Base-by-base conservation (phyloP, 805 yeast species). In the Danielozyma ontarioensis region DNA sequence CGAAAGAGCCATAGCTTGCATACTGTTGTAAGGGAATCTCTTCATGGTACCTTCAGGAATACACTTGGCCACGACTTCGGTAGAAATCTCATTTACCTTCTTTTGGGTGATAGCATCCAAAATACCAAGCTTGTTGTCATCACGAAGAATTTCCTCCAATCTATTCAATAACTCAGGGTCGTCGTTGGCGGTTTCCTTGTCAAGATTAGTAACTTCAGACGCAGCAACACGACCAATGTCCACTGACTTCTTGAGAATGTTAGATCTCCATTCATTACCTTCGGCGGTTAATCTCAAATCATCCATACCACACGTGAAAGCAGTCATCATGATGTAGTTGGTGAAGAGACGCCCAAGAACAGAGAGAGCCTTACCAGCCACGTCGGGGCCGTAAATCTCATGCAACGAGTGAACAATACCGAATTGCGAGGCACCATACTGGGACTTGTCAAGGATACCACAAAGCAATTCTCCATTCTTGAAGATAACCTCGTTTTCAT, bases 251-350 rank as follows among this genome's bases (percentile, higher is more conserved):
- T 76, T 66, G 57, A 94, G 72, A 41, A 93, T 84, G 39, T 87
- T 94, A 11, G 66, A 64, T 70, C 99, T 80, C 90, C 94, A 80
- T 39, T 70, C 53, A 58, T 94, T 89, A 55, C 99, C 99, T 48
- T 86, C 95, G 3, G 61, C 76, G 15, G 97, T 93, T 47, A 94
- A 73, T 57, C 95, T 78, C 59, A 93, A 72, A 68, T 93, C 99
- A 59, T 93, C 99, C 98, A 93, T 94, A 74, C 99, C 98, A 80
- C 99, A 93, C 5, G 98, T 93, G 56, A 93, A 85, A 1, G 96
- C 97, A 37, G 86, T 83, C 67, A 78, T 74, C 76, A 83, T 89
- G 52, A 83, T 88, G 60, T 87, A 93, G 59, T 85, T 87, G 15
- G 99, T 94, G 66, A 94, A 90, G 35, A 93, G 70, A 51, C 98